Evolutionary conservation across 2,329 filamentous ascomycete species (phyloP).

Genomic region (Neoscytalidium dimidiatum): DNA sequence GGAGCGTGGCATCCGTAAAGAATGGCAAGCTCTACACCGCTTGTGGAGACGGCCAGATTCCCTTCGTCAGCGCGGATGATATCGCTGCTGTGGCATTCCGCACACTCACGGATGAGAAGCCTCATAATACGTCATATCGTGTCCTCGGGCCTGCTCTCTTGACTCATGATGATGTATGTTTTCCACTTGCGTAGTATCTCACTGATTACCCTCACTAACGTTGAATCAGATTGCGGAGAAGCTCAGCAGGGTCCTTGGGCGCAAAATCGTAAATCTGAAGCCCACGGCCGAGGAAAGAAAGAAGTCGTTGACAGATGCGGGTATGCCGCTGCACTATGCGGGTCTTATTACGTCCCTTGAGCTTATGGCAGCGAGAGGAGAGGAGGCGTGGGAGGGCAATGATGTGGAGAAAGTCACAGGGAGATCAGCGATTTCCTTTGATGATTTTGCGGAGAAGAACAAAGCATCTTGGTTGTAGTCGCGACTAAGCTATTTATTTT

Average conservation of each 20-base stretch:
- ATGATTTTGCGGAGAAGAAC: background rate
- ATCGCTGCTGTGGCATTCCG: slow-evolving; percentile 49
- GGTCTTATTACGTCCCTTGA: background rate
- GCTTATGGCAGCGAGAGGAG: background rate
- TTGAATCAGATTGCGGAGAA: slow-evolving; percentile 20
- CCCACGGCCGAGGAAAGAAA: slow-evolving; percentile 3
- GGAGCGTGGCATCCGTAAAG: slow-evolving; percentile 35
- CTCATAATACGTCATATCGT: slow-evolving; percentile 45
- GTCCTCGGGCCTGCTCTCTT: slow-evolving; percentile 37
- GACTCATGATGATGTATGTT: slow-evolving; percentile 32
- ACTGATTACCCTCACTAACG: background rate
- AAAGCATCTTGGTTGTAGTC: background rate
- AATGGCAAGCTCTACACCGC: slow-evolving; percentile 48
- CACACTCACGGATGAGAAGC: slow-evolving; percentile 40
- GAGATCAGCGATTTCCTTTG: background rate
- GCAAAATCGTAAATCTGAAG: slow-evolving; percentile 15
- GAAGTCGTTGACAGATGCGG: background rate
- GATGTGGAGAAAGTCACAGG: slow-evolving; percentile 14
- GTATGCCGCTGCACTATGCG: background rate
- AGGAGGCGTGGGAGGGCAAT: background rate
- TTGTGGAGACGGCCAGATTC: slow-evolving; percentile 46
- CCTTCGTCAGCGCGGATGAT: slow-evolving; percentile 50
- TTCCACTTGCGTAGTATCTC: background rate
- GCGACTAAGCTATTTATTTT: too few species aligned
- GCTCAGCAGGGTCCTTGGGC: slow-evolving; percentile 5